A percentile compares a stretch with the other conserved stretches of the same genome.
These are phyloP conservation scores for Boeremia lycopersici DNA, from an alignment of 2,329 filamentous ascomycete species.

Conservation along the genomic window DNA sequence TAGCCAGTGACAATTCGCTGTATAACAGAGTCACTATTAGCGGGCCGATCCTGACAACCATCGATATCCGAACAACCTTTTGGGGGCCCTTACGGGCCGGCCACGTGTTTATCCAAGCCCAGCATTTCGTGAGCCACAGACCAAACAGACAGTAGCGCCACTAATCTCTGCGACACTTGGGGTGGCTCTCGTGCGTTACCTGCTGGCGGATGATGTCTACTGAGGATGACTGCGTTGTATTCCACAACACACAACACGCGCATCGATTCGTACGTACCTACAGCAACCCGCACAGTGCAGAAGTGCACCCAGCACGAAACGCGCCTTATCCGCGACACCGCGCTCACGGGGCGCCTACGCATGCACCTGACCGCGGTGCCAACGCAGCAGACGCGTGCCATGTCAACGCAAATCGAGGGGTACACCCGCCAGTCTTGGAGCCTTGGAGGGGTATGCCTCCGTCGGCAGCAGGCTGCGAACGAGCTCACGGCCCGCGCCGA, in stretches of 20 bases:
- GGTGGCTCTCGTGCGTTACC: no score
- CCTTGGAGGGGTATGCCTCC: slow-evolving; percentile 6
- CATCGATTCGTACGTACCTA: slow-evolving; percentile 5
- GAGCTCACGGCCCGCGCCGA: slow-evolving; percentile 4
- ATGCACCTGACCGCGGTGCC: slow-evolving; percentile 8
- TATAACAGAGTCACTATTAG: neutral
- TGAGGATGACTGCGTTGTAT: no score
- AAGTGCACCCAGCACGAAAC: neutral
- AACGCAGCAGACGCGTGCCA: slow-evolving; percentile 2
- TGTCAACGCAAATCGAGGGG: neutral
- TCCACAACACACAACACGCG: slow-evolving; percentile 2
- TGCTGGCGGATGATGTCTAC: no score
- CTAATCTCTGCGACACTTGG: neutral
- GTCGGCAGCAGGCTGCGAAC: slow-evolving; percentile 1
- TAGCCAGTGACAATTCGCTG: neutral
- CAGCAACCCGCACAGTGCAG: slow-evolving; percentile 3
- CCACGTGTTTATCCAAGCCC: neutral
- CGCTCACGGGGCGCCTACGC: slow-evolving; percentile 2
- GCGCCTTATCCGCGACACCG: slow-evolving; percentile 12
- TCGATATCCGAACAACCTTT: neutral
- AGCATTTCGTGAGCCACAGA: neutral
- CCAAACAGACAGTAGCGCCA: neutral
- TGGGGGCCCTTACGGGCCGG: neutral
- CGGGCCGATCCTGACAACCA: neutral
- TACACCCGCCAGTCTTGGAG: neutral